A percentile compares a stretch with the other conserved stretches of the same genome.
Conservation (phyloP, 192 early-diverging fungal genomes). For the Linnemannia zychae region DNA sequence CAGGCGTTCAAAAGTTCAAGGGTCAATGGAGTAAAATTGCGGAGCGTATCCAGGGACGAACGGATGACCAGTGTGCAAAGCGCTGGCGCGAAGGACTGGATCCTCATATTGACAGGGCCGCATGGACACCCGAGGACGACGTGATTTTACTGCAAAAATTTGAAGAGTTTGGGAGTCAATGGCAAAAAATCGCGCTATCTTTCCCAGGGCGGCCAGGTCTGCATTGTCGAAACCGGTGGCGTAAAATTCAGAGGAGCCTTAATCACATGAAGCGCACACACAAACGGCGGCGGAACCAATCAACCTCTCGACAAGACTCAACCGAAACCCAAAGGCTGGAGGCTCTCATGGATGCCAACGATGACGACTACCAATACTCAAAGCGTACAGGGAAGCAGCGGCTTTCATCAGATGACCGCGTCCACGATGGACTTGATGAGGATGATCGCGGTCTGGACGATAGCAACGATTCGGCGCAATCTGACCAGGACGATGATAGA, state of each 20-base stretch:
- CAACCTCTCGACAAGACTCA: not conserved
- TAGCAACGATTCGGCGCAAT: not conserved
- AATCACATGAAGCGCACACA: slow-evolving; percentile 48
- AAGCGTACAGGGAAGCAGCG: not conserved
- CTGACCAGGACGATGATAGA: slow-evolving; percentile 15
- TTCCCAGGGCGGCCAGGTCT: slow-evolving; percentile 82
- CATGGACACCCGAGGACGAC: slow-evolving; percentile 81
- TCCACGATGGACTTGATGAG: slow-evolving; percentile 33
- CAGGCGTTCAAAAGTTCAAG: slow-evolving; percentile 77
- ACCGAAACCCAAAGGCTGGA: slow-evolving; percentile 21
- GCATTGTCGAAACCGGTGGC: slow-evolving; percentile 86
- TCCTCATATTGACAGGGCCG: slow-evolving; percentile 80
- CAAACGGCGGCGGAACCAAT: slow-evolving; percentile 53
- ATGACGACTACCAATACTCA: not conserved
- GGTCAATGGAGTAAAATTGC: slow-evolving; percentile 89
- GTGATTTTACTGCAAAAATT: slow-evolving; percentile 70
- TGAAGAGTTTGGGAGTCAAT: slow-evolving; percentile 78
- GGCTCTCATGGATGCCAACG: not conserved
- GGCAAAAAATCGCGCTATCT: slow-evolving; percentile 82
- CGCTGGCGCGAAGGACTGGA: slow-evolving; percentile 91
- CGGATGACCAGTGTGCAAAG: slow-evolving; percentile 92
- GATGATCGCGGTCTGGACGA: slow-evolving; percentile 26
- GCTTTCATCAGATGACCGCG: slow-evolving; percentile 12
- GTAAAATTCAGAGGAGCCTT: slow-evolving; percentile 74
- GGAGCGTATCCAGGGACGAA: slow-evolving; percentile 81